Evolutionary conservation across 73 alveolate genomes (phyloP).

Genomic region (Paramecium biaurelia): DNA sequence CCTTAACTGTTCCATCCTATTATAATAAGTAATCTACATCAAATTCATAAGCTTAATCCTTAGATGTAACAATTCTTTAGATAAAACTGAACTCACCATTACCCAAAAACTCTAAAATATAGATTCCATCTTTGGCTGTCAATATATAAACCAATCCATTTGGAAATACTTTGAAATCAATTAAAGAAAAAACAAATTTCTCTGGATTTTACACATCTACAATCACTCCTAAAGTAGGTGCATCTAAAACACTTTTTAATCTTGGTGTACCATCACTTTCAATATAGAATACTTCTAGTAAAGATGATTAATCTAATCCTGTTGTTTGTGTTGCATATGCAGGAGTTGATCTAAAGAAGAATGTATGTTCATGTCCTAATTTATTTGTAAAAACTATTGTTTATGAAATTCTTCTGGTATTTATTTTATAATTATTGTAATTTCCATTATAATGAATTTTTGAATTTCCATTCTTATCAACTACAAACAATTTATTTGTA

Average conservation of each 20-base stretch:
- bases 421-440: not conserved
- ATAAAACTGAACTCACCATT: conserved; percentile 3
- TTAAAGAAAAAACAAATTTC: not conserved
- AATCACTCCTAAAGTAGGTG: not conserved
- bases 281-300: not conserved
- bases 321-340: conserved; percentile 25
- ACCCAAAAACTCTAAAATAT: not conserved
- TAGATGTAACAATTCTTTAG: not conserved
- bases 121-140: conserved; percentile 4
- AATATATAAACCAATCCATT: not conserved
- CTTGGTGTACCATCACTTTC: not conserved
- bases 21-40: not conserved
- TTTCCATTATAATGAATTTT: not conserved
- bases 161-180: conserved; percentile 39
- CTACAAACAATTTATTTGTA: not conserved
- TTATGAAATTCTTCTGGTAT: not conserved
- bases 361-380: conserved; percentile 16
- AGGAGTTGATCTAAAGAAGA: conserved; percentile 1
- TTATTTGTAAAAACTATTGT: not conserved
- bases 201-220: not conserved
- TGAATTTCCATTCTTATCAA: not conserved
- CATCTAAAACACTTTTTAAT: conserved; percentile 23
- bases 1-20: conserved; percentile 22
- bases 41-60: conserved; percentile 20
- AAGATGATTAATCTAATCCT: conserved; percentile 22